Base-by-base conservation (phyloP, 2,329 filamentous ascomycete genomes). In the Diaporthe citri region DNA sequence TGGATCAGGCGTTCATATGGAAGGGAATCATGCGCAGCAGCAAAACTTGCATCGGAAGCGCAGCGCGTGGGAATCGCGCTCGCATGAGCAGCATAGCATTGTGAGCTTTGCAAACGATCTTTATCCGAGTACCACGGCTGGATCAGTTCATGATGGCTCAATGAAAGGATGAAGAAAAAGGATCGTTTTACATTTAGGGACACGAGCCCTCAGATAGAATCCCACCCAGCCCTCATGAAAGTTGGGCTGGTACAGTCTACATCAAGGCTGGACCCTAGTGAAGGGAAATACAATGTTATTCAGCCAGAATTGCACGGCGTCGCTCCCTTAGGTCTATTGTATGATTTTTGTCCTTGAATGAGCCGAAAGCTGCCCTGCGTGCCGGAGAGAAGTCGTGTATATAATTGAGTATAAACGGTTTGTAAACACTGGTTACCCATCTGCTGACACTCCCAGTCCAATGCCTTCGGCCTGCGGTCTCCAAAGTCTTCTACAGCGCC, bases 1-100 rank as follows among this genome's bases (percentile, higher is more conserved):
- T 52, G 31, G 46, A 56, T 52, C 39, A 52, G 43, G 71, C 46
- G 71, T 64, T 66, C 57, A 66, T 31, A 22, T 43, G 59, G 48
- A 69, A 69, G 48, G 46, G 20, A 22, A 39, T 41, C 17, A 39
- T 39, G 64, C 48, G 64, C 64, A 52, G 64, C 60, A 31, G n/a
- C 15, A 69, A 41, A 55, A 55, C 25, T 41, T 69, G 48, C 64
- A 69, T 69, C n/a, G 64, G 48, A 69, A 31, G 48, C n/a, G 34
- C 64, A 69, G 64, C 31, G 64, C 64, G 46, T 52, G 22, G 46
- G 8, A 13, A 39, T 3, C 39, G 4, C 64, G 48, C 64, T 22
- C 64, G 20, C 22, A 41, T 28, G 48, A 69, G 48, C 17, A 28
- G 64, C 64, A 69, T 69, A 69, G 64, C 64, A 46, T 69, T 55